Evolutionary conservation across 2,329 filamentous ascomycete genomes (phyloP).

Genomic region (Fusarium pininemorale): DNA sequence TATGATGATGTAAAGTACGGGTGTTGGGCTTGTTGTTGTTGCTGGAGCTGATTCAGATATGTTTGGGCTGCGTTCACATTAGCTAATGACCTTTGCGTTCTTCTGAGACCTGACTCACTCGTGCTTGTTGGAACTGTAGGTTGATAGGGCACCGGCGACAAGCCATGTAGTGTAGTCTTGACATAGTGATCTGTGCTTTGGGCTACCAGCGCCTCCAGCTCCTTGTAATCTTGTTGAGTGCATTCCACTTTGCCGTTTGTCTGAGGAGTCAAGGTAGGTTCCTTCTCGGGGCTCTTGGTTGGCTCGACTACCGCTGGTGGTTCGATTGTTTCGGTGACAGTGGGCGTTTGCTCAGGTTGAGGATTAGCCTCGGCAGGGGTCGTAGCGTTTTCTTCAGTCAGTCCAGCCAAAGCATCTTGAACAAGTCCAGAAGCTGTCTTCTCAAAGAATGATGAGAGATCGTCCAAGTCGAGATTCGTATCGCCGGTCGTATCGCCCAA

Average conservation of each 20-base stretch:
- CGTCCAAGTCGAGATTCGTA: slow-evolving; percentile 50
- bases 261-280: slow-evolving; percentile 36
- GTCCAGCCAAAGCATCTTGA: slow-evolving; percentile 51
- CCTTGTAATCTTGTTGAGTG: slow-evolving; percentile 52
- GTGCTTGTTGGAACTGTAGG: slow-evolving; percentile 54
- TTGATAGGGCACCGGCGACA: slow-evolving; percentile 55
- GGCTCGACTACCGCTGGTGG: slow-evolving; percentile 21
- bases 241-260: slow-evolving; percentile 45
- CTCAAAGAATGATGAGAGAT: slow-evolving; percentile 55
- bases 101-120: slow-evolving; percentile 38
- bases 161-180: slow-evolving; percentile 53
- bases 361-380: slow-evolving; percentile 15
- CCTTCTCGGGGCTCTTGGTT: slow-evolving; percentile 40
- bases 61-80: slow-evolving; percentile 49
- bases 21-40: slow-evolving; percentile 50
- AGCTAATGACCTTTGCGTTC: slow-evolving; percentile 25
- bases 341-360: slow-evolving; percentile 25
- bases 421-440: slow-evolving; percentile 54
- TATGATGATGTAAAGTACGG: slow-evolving; percentile 47
- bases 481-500: slow-evolving; percentile 44
- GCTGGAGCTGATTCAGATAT: slow-evolving; percentile 51
- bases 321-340: slow-evolving; percentile 35
- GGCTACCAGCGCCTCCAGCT: slow-evolving; percentile 54
- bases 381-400: slow-evolving; percentile 43
- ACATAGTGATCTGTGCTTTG: slow-evolving; percentile 58